A percentile compares a stretch with the other conserved stretches of the same genome.
Conservation (phyloP, 2,329 filamentous ascomycete genomes). For the Phialophora verrucosa region DNA sequence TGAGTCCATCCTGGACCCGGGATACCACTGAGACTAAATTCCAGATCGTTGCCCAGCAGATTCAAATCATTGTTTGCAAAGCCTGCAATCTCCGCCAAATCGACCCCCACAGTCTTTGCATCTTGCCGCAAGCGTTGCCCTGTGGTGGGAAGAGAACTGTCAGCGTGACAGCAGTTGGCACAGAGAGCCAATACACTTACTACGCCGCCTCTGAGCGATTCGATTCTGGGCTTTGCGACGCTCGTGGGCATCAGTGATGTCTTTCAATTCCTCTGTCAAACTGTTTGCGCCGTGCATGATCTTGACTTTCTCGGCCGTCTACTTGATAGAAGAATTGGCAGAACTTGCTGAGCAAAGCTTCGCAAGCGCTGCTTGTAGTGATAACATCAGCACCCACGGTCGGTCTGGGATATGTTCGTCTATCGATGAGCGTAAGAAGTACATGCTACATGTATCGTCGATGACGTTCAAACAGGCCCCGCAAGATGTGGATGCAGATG, state of each 20-base stretch:
- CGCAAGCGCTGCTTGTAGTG: no score
- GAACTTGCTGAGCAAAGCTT: no score
- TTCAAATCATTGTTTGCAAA: neutral
- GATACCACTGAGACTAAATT: neutral
- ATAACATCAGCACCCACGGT: no score
- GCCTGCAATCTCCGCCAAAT: constrained; percentile 5
- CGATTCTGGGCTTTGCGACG: constrained; percentile 11
- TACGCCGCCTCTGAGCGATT: constrained; percentile 4
- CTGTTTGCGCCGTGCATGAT: neutral
- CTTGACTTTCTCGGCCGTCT: no score
- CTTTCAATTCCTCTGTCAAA: constrained; percentile 9
- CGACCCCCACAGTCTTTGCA: neutral
- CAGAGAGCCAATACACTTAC: neutral
- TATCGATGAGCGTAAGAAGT: neutral
- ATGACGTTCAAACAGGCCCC: neutral
- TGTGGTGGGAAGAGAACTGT: neutral
- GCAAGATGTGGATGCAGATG: neutral
- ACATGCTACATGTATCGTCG: neutral
- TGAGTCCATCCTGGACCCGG: neutral
- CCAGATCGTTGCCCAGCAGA: constrained; percentile 1
- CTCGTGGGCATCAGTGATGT: constrained; percentile 12
- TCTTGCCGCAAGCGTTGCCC: constrained; percentile 10
- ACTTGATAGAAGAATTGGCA: no score
- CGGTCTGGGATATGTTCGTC: neutral
- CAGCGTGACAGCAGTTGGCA: neutral